Conservation (phyloP, 495 filamentous ascomycete genomes). For the Tuber indicum region DNA sequence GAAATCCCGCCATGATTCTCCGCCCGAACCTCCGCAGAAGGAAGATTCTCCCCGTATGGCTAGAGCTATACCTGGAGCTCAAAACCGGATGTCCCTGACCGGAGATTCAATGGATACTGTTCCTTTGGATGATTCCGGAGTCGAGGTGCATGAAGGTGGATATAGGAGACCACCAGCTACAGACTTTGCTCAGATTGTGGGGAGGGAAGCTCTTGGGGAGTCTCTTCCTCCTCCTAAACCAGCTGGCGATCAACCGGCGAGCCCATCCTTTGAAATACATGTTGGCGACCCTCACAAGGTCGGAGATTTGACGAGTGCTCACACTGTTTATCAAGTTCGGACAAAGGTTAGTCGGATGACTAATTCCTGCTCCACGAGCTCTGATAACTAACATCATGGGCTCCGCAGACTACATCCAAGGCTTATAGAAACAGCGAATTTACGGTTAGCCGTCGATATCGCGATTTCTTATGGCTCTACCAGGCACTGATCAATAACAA, state of each 20-base stretch:
- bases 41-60: conserved; percentile 49
- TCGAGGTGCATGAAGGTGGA: conserved; percentile 41
- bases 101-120: conserved; percentile 54
- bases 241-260: conserved; percentile 73
- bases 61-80: conserved; percentile 11
- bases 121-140: conserved; percentile 58
- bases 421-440: conserved; percentile 88
- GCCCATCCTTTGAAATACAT: conserved; percentile 82
- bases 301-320: conserved; percentile 89
- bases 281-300: conserved; percentile 98
- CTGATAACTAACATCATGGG: conserved; percentile 11
- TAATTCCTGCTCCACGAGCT: background rate
- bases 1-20: conserved; percentile 52
- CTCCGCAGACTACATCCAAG: conserved; percentile 76
- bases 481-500: conserved; percentile 88
- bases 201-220: conserved; percentile 34
- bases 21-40: conserved; percentile 85
- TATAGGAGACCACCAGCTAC: conserved; percentile 47
- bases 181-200: conserved; percentile 67
- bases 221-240: conserved; percentile 35
- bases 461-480: conserved; percentile 97
- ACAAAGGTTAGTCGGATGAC: conserved; percentile 62
- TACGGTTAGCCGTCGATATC: conserved; percentile 82
- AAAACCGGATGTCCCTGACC: conserved; percentile 9
- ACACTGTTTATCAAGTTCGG: conserved; percentile 92